Base-by-base conservation (phyloP, 805 yeast genomes). In the Millerozyma acaciae region DNA sequence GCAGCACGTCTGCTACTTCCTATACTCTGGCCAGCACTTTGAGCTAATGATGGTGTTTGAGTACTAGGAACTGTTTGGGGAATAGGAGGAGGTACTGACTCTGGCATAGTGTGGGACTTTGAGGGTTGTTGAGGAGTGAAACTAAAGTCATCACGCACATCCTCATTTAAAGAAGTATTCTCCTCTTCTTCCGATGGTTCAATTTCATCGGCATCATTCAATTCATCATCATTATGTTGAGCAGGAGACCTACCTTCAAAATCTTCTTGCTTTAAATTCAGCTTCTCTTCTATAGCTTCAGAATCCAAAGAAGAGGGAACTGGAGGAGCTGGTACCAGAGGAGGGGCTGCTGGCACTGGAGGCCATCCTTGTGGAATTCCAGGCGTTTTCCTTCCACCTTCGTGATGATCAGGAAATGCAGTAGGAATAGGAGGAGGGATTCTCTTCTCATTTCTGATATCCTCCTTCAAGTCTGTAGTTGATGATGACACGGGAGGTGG, bases 131-230 rank as follows among this genome's bases (percentile, higher is more conserved):
- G 13, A 7, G 10, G 7, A 23, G 26, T 23, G 26, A 8, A 7
- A 23, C 26, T n/a, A 6, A 10, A 23, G 13, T 6, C 7, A 23
- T 23, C 26, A 23, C 13, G 7, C 6, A 7, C 10, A 15, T 14
- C 22, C 4, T 15, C 30, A 16, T 28, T 16, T 5, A 17, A 12
- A 6, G 10, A 6, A 10, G 14, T 15, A 10, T 26, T 16, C 15
- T 26, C 29, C 6, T 26, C 15, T 9, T 47, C 40, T 6, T 32
- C 30, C 21, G 28, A 12, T 6, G 44, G 44, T 6, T 20, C 28
- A 16, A 60, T 55, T 4, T 53, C 57, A 29, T 35, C 37, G 26
- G 32, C 34, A 12, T 37, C 40, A 19, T 10, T n/a, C 7, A 23
- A 7, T n/a, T 23, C 26, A 7, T 7, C 26, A n/a, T 23, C 13